Conservation (phyloP, 106 monocot genomes). For the Narthecium ossifragum region DNA sequence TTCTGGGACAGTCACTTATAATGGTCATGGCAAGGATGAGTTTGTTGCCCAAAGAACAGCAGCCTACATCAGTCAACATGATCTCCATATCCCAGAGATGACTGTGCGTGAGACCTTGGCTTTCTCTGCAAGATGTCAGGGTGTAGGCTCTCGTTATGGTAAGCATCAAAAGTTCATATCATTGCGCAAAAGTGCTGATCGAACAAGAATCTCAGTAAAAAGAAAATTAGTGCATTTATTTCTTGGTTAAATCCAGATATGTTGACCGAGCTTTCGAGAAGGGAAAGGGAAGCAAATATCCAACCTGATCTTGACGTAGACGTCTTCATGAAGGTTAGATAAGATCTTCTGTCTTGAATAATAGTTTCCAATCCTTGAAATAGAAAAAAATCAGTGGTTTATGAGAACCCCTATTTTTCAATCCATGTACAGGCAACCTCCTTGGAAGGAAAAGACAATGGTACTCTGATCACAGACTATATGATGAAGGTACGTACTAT, state of each 20-base stretch:
- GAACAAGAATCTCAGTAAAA: no score
- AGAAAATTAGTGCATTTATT: not conserved
- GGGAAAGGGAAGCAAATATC: conserved; percentile 24
- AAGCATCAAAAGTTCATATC: no score
- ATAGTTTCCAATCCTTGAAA: no score
- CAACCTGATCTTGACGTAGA: conserved; percentile 19
- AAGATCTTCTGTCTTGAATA: not conserved
- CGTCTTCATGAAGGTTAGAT: conserved; percentile 24
- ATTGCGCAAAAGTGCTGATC: no score
- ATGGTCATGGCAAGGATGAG: conserved; percentile 25
- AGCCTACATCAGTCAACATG: conserved; percentile 31
- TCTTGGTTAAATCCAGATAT: conserved; percentile 6
- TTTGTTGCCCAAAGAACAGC: conserved; percentile 24
- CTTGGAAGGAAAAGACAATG: conserved; percentile 35
- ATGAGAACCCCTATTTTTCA: not conserved
- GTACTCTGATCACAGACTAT: conserved; percentile 45
- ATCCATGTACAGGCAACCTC: conserved; percentile 24
- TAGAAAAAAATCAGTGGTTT: not conserved
- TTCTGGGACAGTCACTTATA: conserved; percentile 25
- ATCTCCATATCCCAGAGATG: conserved; percentile 36
- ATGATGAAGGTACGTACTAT: conserved; percentile 37
- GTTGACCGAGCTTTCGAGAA: conserved; percentile 20
- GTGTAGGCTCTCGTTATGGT: conserved; percentile 29
- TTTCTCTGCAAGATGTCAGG: conserved; percentile 35
- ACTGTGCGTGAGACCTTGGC: conserved; percentile 29